Evolutionary conservation across 1,284 basidiomycete species (phyloP), one percentile per base, ranked within the genome.

Genomic region (Marasmius sp.): DNA sequence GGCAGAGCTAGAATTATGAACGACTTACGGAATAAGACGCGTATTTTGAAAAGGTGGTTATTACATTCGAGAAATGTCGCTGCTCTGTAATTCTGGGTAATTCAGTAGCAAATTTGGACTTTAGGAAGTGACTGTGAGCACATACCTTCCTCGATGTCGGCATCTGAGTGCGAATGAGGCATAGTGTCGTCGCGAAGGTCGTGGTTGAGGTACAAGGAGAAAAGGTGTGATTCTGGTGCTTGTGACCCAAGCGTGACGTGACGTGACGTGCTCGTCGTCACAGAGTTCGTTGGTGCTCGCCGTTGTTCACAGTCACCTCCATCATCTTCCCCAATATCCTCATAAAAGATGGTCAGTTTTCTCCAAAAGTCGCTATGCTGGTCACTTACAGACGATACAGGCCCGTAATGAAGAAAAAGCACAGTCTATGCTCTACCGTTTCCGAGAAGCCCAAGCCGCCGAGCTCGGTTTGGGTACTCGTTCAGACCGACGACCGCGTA

Each of bases 351-450:
- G 18, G 18, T 10, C 48, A 20, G 18, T 20, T 27, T 6, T 10
- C 18, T 20, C 2, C 4, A 12, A 6, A 49, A 6, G 48, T n/a
- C 10, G 48, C 18, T 14, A 49, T 1, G 18, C 48, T 20, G 10
- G 6, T 27, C 3, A 33, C 41, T 18, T 18, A 48, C 8, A 16
- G 14, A 6, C 11, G 1, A 27, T 53, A 45, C 70, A 94, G 95
- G 94, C 95, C 68, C 92, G 95, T 77, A 97, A 97, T 90, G 92
- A 95, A 75, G 95, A 97, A 77, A 98, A 97, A 75, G 93, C 95
- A 0, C 95, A 97, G 77, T 97, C 95, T 54, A 98, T 98, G 95
- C 87, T 99, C 57, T 98, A 97, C 77, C 95, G 97, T 66, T 99
- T 99, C 78, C 92, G 97, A 62, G 95, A 98, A 77, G 93, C 94